phyloP scores from a whole-genome alignment of 129 eudicot species.

The Flaveria linearis region DNA sequence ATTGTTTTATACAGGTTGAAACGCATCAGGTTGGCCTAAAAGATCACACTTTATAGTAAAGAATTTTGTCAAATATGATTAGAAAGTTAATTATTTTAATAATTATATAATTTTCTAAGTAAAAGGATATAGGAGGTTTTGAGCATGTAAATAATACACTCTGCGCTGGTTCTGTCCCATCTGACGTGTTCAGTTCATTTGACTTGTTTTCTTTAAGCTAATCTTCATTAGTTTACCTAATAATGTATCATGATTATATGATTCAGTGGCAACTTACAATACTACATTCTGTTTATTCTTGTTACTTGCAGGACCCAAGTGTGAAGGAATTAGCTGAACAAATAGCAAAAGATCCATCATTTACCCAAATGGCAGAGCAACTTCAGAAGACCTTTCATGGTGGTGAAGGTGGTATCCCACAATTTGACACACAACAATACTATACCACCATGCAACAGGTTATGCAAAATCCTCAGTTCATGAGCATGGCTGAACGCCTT shows the following conservation, averaged over 20 bases:
- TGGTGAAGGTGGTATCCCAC: conserved; percentile 51
- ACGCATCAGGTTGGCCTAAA: background rate
- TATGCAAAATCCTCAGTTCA: conserved; percentile 96
- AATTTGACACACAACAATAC: conserved; percentile 82
- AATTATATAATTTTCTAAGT: background rate
- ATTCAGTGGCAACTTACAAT: conserved; percentile 16
- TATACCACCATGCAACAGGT: conserved; percentile 92
- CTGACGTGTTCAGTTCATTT: background rate
- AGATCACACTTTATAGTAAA: background rate
- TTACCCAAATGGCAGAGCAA: conserved; percentile 93
- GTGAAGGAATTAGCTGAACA: conserved; percentile 91
- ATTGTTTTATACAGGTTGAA: background rate
- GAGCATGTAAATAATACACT: background rate
- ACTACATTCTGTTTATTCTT: conserved; percentile 6
- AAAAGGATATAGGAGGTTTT: background rate
- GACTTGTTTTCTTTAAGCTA: conserved; percentile 1
- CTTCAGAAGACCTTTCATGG: conserved; percentile 88
- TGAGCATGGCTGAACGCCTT: conserved; percentile 95
- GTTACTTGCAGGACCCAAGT: conserved; percentile 74
- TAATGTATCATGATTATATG: background rate
- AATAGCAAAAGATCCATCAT: conserved; percentile 95
- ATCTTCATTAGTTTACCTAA: background rate
- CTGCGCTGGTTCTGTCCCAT: background rate
- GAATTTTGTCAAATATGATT: background rate
- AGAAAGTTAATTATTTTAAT: background rate